phyloP scores from a whole-genome alignment of 1,139 yeast species.

The Hanseniaspora gamundiae region DNA sequence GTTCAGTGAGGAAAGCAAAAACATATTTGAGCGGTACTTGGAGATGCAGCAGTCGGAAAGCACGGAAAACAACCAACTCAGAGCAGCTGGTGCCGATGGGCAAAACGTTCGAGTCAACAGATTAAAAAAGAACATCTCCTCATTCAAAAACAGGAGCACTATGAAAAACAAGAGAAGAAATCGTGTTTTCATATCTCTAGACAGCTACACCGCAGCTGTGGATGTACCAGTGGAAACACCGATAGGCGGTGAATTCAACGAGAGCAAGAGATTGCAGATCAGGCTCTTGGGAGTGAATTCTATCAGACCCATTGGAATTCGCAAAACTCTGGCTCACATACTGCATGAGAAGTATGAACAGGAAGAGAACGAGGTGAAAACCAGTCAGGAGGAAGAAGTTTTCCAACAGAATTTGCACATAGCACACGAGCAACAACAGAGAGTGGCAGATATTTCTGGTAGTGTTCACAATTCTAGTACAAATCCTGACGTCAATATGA shows the following conservation, averaged over 20 bases:
- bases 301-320: conserved; percentile 20
- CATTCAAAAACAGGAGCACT: not conserved
- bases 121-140: not conserved
- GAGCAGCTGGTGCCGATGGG: not conserved
- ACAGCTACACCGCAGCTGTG: not conserved
- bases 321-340: conserved; percentile 13
- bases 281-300: conserved; percentile 15
- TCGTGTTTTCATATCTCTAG: not conserved
- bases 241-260: not conserved
- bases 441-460: conserved; percentile 3
- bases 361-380: not conserved
- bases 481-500: conserved; percentile 5
- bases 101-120: not conserved
- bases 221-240: not conserved
- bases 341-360: conserved; percentile 8
- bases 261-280: conserved; percentile 6
- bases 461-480: not conserved
- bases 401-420: not conserved
- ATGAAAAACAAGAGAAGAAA: not conserved
- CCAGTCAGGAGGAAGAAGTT: conserved; percentile 1
- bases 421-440: conserved; percentile 1
- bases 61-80: not conserved
- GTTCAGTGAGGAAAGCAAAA: not conserved
- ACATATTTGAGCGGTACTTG: not conserved
- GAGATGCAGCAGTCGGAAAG: not conserved